A percentile compares a stretch with the other conserved stretches of the same genome.
These are phyloP conservation scores for Leavenworthia alabamica DNA, from an alignment of 345 rosid species.

Conservation along the genomic window DNA sequence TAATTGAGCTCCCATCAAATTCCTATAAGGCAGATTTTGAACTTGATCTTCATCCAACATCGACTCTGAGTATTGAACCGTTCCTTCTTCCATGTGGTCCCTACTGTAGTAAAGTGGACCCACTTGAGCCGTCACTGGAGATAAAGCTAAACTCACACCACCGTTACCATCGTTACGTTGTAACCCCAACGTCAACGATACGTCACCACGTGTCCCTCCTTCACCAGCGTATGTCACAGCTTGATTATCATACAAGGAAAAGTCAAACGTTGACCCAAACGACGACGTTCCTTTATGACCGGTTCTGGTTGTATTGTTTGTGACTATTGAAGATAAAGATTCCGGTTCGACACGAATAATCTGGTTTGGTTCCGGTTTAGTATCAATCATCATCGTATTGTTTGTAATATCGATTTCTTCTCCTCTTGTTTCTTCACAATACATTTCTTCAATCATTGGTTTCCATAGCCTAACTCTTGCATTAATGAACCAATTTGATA, in stretches of 20 bases:
- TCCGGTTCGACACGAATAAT: constrained; percentile 94
- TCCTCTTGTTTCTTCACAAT: constrained; percentile 79
- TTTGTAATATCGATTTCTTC: constrained; percentile 35
- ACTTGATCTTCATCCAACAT: constrained; percentile 67
- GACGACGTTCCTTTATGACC: constrained; percentile 18
- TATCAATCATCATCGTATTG: constrained; percentile 38
- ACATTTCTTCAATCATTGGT: constrained; percentile 99
- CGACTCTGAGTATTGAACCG: constrained; percentile 58
- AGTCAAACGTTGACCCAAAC: constrained; percentile 41
- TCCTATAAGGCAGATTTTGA: constrained; percentile 86
- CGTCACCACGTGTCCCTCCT: constrained; percentile 51
- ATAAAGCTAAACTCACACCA: constrained; percentile 70
- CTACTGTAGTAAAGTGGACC: constrained; percentile 67
- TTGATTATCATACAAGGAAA: constrained; percentile 59
- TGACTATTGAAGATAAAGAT: constrained; percentile 78
- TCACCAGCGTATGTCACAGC: constrained; percentile 28
- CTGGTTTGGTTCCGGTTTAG: constrained; percentile 64
- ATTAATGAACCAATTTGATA: constrained; percentile 91
- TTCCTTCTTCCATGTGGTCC: constrained; percentile 80
- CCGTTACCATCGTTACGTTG: constrained; percentile 44
- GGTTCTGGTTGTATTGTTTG: constrained; percentile 24
- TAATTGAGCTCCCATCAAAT: constrained; percentile 92
- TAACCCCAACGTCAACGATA: constrained; percentile 89
- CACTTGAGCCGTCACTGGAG: constrained; percentile 60
- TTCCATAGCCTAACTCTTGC: constrained; percentile 99